phyloP scores from a whole-genome alignment of 78 protist species.

The Dictyostelium capitatum region DNA sequence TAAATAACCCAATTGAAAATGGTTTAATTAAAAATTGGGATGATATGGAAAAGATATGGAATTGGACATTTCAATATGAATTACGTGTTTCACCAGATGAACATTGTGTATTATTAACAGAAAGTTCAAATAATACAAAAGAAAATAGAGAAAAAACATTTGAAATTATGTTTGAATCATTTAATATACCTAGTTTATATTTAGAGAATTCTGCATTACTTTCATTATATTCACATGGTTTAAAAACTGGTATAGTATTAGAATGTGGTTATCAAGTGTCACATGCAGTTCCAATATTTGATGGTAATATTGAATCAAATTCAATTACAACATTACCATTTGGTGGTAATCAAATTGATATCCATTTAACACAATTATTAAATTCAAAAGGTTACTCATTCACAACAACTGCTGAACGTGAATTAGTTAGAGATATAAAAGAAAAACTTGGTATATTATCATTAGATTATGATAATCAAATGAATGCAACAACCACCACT shows the following conservation, averaged over 20 bases:
- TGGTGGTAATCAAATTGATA: conserved; percentile 95
- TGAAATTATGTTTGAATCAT: conserved; percentile 97
- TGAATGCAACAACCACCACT: neutral
- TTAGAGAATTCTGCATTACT: conserved; percentile 91
- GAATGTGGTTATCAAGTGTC: conserved; percentile 97
- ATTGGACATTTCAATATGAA: conserved; percentile 96
- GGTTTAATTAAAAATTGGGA: conserved; percentile 87
- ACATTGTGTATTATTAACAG: conserved; percentile 96
- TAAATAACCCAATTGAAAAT: conserved; percentile 81
- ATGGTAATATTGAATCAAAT: conserved; percentile 86
- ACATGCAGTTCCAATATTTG: conserved; percentile 96
- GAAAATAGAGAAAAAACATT: conserved; percentile 95
- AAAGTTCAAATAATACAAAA: conserved; percentile 96
- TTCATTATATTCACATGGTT: conserved; percentile 88
- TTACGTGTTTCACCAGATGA: conserved; percentile 96
- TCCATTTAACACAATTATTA: conserved; percentile 88
- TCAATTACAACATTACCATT: neutral
- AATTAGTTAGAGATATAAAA: conserved; percentile 75
- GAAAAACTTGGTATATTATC: conserved; percentile 59
- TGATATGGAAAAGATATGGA: conserved; percentile 96
- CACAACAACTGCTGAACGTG: conserved; percentile 95
- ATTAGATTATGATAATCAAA: conserved; percentile 31
- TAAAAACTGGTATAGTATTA: conserved; percentile 95
- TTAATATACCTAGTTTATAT: conserved; percentile 92
- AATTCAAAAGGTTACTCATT: conserved; percentile 95